Evolutionary conservation across 2,329 filamentous ascomycete species (phyloP).

Genomic region (Aspergillus novofumigatus): DNA sequence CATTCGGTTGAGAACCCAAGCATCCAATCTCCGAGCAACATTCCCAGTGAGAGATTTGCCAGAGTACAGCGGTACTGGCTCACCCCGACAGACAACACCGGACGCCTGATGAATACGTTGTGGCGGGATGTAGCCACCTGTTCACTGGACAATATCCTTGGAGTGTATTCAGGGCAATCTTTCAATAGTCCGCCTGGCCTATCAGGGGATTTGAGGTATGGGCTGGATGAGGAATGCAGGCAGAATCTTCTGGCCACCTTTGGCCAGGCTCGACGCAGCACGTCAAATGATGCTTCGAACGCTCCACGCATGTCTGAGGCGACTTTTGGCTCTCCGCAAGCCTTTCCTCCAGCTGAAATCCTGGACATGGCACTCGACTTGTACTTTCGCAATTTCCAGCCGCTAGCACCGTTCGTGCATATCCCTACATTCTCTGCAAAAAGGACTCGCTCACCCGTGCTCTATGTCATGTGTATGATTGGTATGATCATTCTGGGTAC

Average conservation of each 20-base stretch:
- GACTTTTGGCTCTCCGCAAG: conserved; percentile 25
- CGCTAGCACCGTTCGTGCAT: conserved; percentile 51
- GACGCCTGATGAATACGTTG: conserved; percentile 39
- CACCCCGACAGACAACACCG: conserved; percentile 33
- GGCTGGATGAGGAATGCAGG: conserved; percentile 41
- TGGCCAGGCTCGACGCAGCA: conserved; percentile 21
- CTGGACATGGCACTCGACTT: conserved; percentile 52
- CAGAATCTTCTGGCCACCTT: conserved; percentile 37
- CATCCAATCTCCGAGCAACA: conserved; percentile 20
- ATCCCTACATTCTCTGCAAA: conserved; percentile 51
- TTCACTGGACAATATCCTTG: conserved; percentile 39
- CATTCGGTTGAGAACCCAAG: conserved; percentile 20
- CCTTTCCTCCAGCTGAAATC: conserved; percentile 50
- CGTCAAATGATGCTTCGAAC: conserved; percentile 11
- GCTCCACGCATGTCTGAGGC: conserved; percentile 18
- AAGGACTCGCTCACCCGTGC: conserved; percentile 43
- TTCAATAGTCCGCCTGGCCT: conserved; percentile 16
- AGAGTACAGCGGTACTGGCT: conserved; percentile 43
- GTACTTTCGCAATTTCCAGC: conserved; percentile 52
- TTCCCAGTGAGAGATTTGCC: conserved; percentile 41
- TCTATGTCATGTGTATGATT: conserved; percentile 52
- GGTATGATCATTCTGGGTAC: conserved; percentile 51
- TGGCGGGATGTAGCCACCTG: conserved; percentile 39
- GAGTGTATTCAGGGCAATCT: conserved; percentile 19
- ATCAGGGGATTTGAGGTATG: conserved; percentile 31